Base-by-base conservation (phyloP, 176 grass and related monocot genomes). In the Rhipidocladum racemiflorum region DNA sequence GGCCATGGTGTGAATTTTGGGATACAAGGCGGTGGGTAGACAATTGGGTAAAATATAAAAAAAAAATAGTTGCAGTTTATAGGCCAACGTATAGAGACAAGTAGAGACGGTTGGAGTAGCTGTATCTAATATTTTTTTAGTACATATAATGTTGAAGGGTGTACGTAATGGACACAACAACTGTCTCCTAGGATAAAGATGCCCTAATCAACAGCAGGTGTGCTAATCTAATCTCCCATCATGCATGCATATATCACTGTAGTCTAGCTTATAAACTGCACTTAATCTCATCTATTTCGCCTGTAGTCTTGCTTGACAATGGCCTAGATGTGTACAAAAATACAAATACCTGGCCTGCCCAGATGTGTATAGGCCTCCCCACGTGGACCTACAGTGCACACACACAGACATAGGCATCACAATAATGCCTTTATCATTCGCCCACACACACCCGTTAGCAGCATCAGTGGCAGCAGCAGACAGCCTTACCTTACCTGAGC, bases 391-490 rank as follows among this genome's bases (percentile, higher is more conserved):
- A 55, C 79, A 87, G 79, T 87, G 29, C 11, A 35, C 32, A 35
- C 72, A 27, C 6, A 42, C 10, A 34, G 63, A 20, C 30, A 43
- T 71, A 54, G 73, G 34, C 56, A 24, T 77, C 72, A 64, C 24
- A 55, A 83, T 77, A 63, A 87, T 88, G 80, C 38, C 56, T 83
- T 32, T 44, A 88, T 78, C 73, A 72, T 83, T 83, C 16, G 20
- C 32, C 13, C 25, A 27, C 55, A 60, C 74, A 11, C 42, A 20
- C 7, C 14, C 0, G n/a, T n/a, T n/a, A 11, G 4, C 21, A 70
- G 7, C 17, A 73, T 44, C 51, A 36, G 75, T 5, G 23, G 44
- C 60, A 65, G 11, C 18, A 38, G 21, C 70, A 28, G 69, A 28
- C 74, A 81, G 44, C 77, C 38, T 65, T 65, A 34, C 50, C 78